A percentile compares a stretch with the other conserved stretches of the same genome.
Evolutionary conservation across 2,329 filamentous ascomycete species (phyloP).

Genomic region (Cladosporium colombiae): DNA sequence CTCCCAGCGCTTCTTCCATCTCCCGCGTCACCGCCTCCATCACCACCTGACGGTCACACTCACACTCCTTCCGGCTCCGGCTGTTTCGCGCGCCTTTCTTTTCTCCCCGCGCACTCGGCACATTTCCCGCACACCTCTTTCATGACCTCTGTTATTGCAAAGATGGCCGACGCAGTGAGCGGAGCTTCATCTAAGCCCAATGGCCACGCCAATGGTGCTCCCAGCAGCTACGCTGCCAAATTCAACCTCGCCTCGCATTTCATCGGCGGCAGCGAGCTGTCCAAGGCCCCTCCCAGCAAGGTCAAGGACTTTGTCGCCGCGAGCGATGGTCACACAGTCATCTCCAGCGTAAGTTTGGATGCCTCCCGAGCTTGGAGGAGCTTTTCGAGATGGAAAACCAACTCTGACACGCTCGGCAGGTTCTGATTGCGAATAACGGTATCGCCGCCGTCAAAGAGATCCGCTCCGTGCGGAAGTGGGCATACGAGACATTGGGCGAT

Average conservation of each 20-base stretch:
- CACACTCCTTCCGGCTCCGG: conserved; percentile 12
- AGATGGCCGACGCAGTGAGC: conserved; percentile 45
- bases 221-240: conserved; percentile 73
- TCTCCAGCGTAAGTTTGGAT: conserved; percentile 78
- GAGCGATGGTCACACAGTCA: conserved; percentile 94
- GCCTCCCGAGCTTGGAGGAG: background rate
- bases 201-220: conserved; percentile 50
- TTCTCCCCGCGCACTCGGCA: conserved; percentile 15
- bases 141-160: conserved; percentile 35
- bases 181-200: conserved; percentile 32
- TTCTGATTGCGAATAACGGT: conserved; percentile 99
- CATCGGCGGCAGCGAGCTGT: conserved; percentile 89
- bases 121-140: conserved; percentile 23
- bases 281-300: conserved; percentile 76
- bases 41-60: background rate
- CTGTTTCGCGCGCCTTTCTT: conserved; percentile 17
- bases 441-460: conserved; percentile 99
- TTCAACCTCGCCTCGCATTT: conserved; percentile 88
- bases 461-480: conserved; percentile 98
- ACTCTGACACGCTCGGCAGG: conserved; percentile 55
- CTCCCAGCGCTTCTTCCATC: conserved; percentile 10
- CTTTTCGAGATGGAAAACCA: conserved; percentile 4
- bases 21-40: background rate
- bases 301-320: conserved; percentile 95
- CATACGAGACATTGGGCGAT: conserved; percentile 98